Evolutionary conservation across 441 rosid genomes (phyloP), one percentile per base, ranked within the genome.

Genomic region (Pelargonium myrrhifolium): DNA sequence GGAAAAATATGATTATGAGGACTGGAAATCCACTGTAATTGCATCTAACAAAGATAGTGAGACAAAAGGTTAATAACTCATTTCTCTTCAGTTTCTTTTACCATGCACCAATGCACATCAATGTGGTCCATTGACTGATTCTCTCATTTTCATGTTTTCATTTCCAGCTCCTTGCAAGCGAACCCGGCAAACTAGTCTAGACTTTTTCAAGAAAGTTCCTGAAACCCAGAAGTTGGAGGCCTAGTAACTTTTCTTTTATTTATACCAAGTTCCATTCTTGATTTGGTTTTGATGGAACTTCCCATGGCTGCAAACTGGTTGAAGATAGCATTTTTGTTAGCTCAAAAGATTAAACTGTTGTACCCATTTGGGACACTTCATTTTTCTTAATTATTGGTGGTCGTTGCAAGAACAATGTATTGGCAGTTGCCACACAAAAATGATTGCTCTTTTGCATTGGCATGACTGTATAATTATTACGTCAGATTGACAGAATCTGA

Each of bases 21-120:
- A 90, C 15, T 90, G 97, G 92, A 93, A 93, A 73, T 82, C 97
- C 0, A 71, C 85, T 4, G 89, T 93, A 10, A 66, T 87, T 6
- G 68, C 84, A 66, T 81, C 93, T 1, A 84, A 85, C 53, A 78
- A 80, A 43, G 67, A 83, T 59, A 81, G 65, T 49, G 77, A 76
- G 68, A 74, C 70, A 64, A 76, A 84, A 81, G 93, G 93, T 88
- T 28, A 65, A 65, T 53, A 6, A 5, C 64, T 6, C 53, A 28
- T 51, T 64, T 43, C 12, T 66, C 35, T 26, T n/a, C 24, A 49
- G 18, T 28, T 49, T 3, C 18, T 26, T 11, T 14, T 3, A 43
- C 22, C 43, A 2, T 60, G 47, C 64, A 51, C 20, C 12, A 17
- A 47, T 9, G 43, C 58, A 51, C 11, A n/a, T 47, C 47, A 47